phyloP scores from a whole-genome alignment of 257 asterid species.

The Penstemon eatonii region DNA sequence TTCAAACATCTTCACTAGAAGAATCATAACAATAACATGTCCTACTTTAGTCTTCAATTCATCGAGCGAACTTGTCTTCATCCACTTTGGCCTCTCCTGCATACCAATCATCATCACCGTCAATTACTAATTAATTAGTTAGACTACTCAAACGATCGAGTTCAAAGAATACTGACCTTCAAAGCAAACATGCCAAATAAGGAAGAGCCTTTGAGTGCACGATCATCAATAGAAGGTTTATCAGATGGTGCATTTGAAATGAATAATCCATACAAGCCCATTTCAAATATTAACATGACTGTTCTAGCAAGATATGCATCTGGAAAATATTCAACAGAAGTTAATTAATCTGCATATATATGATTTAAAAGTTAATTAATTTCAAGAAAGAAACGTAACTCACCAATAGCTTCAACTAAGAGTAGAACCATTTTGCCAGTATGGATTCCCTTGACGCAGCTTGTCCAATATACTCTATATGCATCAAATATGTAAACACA shows the following conservation, averaged over 20 bases:
- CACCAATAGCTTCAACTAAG: constrained; percentile 94
- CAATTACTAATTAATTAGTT: too few species aligned
- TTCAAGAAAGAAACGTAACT: constrained; percentile 23
- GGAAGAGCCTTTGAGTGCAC: constrained; percentile 86
- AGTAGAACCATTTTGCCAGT: constrained; percentile 88
- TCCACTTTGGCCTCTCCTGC: constrained; percentile 98
- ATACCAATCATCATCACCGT: not conserved
- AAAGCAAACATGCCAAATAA: constrained; percentile 84
- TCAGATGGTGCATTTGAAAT: constrained; percentile 63
- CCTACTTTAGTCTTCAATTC: constrained; percentile 94
- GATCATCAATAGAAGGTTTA: constrained; percentile 50
- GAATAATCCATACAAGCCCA: constrained; percentile 91
- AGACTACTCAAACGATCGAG: too few species aligned
- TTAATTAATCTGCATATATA: not conserved
- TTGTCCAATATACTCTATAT: constrained; percentile 83
- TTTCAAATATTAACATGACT: constrained; percentile 90
- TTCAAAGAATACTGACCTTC: constrained; percentile 41
- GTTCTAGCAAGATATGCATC: constrained; percentile 95
- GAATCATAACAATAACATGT: constrained; percentile 94
- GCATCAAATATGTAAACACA: constrained; percentile 88
- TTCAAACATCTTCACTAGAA: constrained; percentile 95
- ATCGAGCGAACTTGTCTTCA: constrained; percentile 85
- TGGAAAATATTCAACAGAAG: constrained; percentile 19
- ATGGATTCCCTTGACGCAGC: constrained; percentile 82
- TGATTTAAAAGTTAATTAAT: not conserved